Evolutionary conservation across 768 basidiomycete species (phyloP).

Genomic region (Trametes cubensis): DNA sequence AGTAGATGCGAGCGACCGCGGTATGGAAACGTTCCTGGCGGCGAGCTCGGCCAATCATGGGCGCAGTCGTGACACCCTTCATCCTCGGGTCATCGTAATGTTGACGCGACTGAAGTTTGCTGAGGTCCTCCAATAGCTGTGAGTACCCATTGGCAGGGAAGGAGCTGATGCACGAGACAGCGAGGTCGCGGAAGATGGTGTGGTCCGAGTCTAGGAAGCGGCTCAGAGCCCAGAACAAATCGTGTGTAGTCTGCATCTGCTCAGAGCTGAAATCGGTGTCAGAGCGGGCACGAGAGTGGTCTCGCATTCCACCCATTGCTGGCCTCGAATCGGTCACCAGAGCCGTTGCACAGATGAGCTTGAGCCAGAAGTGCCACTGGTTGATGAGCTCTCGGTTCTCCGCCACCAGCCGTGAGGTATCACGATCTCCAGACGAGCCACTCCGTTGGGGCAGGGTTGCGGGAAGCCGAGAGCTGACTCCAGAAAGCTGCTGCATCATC

Average conservation of each 20-base stretch:
- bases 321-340: slow-evolving; percentile 63
- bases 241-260: slow-evolving; percentile 78
- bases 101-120: slow-evolving; percentile 76
- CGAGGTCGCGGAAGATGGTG: slow-evolving; percentile 79
- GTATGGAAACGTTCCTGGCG: slow-evolving; percentile 81
- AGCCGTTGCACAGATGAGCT: slow-evolving; percentile 83
- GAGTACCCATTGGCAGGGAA: slow-evolving; percentile 79
- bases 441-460: slow-evolving; percentile 46
- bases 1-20: slow-evolving; percentile 87
- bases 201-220: slow-evolving; percentile 89
- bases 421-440: slow-evolving; percentile 47
- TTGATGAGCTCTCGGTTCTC: slow-evolving; percentile 64
- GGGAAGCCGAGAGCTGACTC: slow-evolving; percentile 62
- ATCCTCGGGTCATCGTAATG: slow-evolving; percentile 76
- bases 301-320: slow-evolving; percentile 54
- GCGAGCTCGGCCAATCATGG: slow-evolving; percentile 58
- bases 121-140: slow-evolving; percentile 82
- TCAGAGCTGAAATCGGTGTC: slow-evolving; percentile 80
- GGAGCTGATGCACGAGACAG: slow-evolving; percentile 86
- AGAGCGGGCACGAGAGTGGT: slow-evolving; percentile 70
- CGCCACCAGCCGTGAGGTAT: slow-evolving; percentile 52
- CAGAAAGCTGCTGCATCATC: slow-evolving; percentile 71
- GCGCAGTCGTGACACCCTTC: slow-evolving; percentile 46
- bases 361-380: slow-evolving; percentile 86
- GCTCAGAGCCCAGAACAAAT: slow-evolving; percentile 81